phyloP scores from a whole-genome alignment of 768 basidiomycete species.

The Phlebiopsis gigantea region DNA sequence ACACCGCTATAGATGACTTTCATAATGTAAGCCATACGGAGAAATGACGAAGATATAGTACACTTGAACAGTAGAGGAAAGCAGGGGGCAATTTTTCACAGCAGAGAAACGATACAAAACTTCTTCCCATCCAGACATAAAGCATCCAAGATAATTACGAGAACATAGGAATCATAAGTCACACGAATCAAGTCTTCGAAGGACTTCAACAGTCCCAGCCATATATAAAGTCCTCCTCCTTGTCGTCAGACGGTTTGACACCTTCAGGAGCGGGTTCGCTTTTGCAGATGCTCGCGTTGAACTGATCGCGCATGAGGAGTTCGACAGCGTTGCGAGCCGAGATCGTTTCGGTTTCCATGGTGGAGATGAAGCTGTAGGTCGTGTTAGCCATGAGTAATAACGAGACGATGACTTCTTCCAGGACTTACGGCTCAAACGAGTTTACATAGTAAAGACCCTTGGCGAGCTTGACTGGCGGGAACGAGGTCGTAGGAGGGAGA shows the following conservation, averaged over 20 bases:
- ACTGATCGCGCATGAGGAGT: constrained; percentile 68
- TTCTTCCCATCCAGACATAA: no score
- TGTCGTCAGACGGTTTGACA: not conserved
- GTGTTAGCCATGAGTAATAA: constrained; percentile 3
- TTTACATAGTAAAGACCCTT: constrained; percentile 87
- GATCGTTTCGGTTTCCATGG: constrained; percentile 93
- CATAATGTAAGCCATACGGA: no score
- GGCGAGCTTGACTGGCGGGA: constrained; percentile 76
- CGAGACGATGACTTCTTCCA: no score
- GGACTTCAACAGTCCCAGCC: constrained; percentile 15
- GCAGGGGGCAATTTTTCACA: no score
- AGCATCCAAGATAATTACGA: no score
- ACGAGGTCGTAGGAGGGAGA: constrained; percentile 52
- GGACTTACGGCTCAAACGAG: constrained; percentile 84
- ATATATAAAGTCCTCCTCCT: constrained; percentile 5
- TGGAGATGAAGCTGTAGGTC: constrained; percentile 64
- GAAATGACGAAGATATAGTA: no score
- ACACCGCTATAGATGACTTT: no score
- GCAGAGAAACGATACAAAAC: no score
- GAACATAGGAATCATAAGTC: no score
- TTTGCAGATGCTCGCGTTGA: constrained; percentile 60
- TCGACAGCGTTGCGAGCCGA: constrained; percentile 82
- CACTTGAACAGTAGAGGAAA: no score
- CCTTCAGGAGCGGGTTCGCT: constrained; percentile 12
- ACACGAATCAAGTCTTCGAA: no score